Evolutionary conservation across 2,329 filamentous ascomycete species (phyloP).

Genomic region (Colletotrichum sp.): DNA sequence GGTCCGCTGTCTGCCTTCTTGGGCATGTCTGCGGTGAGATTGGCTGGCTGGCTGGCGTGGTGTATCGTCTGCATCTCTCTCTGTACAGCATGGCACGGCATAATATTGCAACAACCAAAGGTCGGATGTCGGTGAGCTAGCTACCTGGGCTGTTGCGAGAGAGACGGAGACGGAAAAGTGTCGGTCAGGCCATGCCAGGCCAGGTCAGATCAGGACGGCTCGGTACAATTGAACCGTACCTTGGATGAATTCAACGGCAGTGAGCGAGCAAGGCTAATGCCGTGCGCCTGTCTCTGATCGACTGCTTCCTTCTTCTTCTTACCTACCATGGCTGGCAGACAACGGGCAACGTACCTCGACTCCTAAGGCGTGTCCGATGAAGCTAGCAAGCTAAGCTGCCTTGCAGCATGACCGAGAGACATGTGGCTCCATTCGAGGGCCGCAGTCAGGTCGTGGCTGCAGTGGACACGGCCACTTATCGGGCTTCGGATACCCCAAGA

Average conservation of each 20-base stretch:
- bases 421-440: slow-evolving; percentile 24
- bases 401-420: slow-evolving; percentile 19
- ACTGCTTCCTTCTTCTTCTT: background rate
- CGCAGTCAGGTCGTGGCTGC: slow-evolving; percentile 11
- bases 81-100: background rate
- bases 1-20: background rate
- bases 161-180: background rate
- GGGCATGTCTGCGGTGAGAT: background rate
- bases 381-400: slow-evolving; percentile 16
- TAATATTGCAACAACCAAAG: background rate
- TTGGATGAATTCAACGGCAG: background rate
- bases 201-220: background rate
- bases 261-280: background rate
- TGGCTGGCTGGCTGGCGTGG: background rate
- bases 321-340: background rate
- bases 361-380: slow-evolving; percentile 12
- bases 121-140: background rate
- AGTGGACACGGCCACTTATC: slow-evolving; percentile 7
- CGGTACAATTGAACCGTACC: background rate
- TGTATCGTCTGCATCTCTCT: background rate
- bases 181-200: background rate
- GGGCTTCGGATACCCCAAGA: background rate
- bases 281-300: background rate
- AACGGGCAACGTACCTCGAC: background rate
- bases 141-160: background rate